Evolutionary conservation across 2,329 filamentous ascomycete genomes (phyloP).

Genomic region (Pezicula radicicola): DNA sequence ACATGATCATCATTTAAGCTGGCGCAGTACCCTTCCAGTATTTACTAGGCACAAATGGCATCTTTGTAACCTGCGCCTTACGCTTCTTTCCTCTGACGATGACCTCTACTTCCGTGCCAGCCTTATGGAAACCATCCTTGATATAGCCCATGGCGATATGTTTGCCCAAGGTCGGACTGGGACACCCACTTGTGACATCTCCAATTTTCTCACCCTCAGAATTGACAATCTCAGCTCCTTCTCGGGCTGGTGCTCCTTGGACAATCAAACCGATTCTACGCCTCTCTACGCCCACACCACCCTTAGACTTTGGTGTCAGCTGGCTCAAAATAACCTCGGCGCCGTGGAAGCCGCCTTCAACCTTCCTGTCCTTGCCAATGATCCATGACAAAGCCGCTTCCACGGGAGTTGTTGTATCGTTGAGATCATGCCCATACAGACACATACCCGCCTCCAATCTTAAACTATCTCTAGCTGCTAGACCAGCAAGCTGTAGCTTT

Average conservation of each 20-base stretch:
- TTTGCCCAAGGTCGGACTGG: slow-evolving; percentile 78
- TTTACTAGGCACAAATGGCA: slow-evolving; percentile 69
- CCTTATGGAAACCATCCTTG: slow-evolving; percentile 64
- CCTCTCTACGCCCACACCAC: slow-evolving; percentile 65
- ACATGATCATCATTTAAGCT: too few species aligned
- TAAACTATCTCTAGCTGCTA: slow-evolving; percentile 88
- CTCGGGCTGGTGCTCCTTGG: slow-evolving; percentile 83
- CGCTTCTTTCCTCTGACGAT: slow-evolving; percentile 64
- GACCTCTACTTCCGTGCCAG: slow-evolving; percentile 63
- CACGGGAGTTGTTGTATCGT: slow-evolving; percentile 71
- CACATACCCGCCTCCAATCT: slow-evolving; percentile 98
- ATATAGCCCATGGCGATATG: slow-evolving; percentile 95
- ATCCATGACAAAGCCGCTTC: slow-evolving; percentile 73
- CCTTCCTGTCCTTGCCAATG: slow-evolving; percentile 73
- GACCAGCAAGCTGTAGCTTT: slow-evolving; percentile 73
- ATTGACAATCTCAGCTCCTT: slow-evolving; percentile 76
- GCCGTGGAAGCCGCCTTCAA: slow-evolving; percentile 76
- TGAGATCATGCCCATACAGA: slow-evolving; percentile 97
- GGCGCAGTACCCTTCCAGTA: slow-evolving; percentile 41
- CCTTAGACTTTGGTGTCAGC: slow-evolving; percentile 69
- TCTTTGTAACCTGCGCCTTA: slow-evolving; percentile 63
- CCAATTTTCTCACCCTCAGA: slow-evolving; percentile 68
- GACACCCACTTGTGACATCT: slow-evolving; percentile 82
- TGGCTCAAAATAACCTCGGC: slow-evolving; percentile 74
- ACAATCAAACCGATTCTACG: slow-evolving; percentile 80